Evolutionary conservation across 208 protist species (phyloP).

Genomic region (Histomonas meleagridis): DNA sequence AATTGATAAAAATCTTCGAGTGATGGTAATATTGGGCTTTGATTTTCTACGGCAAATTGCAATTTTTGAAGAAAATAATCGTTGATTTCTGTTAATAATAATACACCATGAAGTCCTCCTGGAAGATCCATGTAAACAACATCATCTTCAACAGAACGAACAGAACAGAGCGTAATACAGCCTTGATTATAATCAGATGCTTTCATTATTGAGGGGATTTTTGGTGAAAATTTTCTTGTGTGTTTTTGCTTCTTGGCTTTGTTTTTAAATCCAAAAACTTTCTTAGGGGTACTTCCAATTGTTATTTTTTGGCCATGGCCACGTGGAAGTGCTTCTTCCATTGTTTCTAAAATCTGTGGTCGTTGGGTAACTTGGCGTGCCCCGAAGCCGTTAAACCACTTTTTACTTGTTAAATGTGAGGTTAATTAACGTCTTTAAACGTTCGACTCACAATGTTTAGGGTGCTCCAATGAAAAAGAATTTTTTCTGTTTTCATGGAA

Average conservation of each 20-base stretch:
- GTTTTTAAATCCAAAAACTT: background rate
- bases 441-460: too few relatives aligned
- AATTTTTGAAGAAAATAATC: slow-evolving; percentile 5
- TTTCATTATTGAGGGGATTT: background rate
- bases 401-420: too few relatives aligned
- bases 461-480: too few relatives aligned
- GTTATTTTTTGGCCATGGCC: background rate
- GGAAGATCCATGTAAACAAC: background rate
- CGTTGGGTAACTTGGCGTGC: background rate
- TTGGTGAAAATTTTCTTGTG: background rate
- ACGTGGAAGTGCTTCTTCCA: background rate
- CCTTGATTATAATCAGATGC: background rate
- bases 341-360: background rate
- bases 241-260: background rate
- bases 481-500: too few relatives aligned
- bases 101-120: background rate
- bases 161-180: background rate
- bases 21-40: background rate
- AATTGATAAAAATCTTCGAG: slow-evolving; percentile 15
- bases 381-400: too few relatives aligned
- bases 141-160: slow-evolving; percentile 7
- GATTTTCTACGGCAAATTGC: background rate
- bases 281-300: too few relatives aligned
- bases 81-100: slow-evolving; percentile 15
- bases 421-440: too few relatives aligned